Evolutionary conservation across 1,139 yeast genomes (phyloP).

Genomic region (Suhomyces anneliseae): DNA sequence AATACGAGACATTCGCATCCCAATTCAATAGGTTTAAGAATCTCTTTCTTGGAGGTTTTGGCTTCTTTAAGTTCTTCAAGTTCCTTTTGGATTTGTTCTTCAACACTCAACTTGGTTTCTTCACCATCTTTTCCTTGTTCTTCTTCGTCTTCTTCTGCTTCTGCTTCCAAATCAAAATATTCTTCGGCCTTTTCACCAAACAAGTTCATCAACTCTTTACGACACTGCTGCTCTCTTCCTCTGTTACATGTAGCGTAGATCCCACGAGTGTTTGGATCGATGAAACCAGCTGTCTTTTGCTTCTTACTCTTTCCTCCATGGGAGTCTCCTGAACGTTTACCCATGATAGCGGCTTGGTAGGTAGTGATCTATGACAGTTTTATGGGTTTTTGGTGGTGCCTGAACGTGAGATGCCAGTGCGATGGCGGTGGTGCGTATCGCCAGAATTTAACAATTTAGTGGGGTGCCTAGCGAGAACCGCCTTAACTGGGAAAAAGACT

Average conservation of each 20-base stretch:
- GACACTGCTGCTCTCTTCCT: conserved; percentile 72
- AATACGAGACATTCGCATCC: conserved; percentile 86
- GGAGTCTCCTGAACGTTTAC: conserved; percentile 30
- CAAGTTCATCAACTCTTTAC: conserved; percentile 66
- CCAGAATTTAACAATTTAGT: too few species aligned
- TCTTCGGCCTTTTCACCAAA: conserved; percentile 57
- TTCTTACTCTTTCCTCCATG: conserved; percentile 33
- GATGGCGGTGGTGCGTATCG: too few species aligned
- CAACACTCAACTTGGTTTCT: conserved; percentile 37
- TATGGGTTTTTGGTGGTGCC: neutral
- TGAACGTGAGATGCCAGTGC: too few species aligned
- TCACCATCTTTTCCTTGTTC: conserved; percentile 29
- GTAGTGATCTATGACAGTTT: neutral
- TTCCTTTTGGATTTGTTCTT: conserved; percentile 73
- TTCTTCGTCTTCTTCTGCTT: conserved; percentile 28
- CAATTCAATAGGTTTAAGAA: conserved; percentile 63
- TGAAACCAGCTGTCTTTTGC: conserved; percentile 47
- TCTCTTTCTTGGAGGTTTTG: conserved; percentile 41
- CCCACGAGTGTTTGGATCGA: conserved; percentile 83
- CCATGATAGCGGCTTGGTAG: conserved; percentile 24
- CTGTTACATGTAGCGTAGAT: conserved; percentile 83
- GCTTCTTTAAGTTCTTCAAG: conserved; percentile 54
- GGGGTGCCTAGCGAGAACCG: too few species aligned
- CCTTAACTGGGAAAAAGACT: too few species aligned
- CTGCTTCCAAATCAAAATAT: conserved; percentile 43